phyloP scores from a whole-genome alignment of 1,284 basidiomycete species.

The Chiua sp. region DNA sequence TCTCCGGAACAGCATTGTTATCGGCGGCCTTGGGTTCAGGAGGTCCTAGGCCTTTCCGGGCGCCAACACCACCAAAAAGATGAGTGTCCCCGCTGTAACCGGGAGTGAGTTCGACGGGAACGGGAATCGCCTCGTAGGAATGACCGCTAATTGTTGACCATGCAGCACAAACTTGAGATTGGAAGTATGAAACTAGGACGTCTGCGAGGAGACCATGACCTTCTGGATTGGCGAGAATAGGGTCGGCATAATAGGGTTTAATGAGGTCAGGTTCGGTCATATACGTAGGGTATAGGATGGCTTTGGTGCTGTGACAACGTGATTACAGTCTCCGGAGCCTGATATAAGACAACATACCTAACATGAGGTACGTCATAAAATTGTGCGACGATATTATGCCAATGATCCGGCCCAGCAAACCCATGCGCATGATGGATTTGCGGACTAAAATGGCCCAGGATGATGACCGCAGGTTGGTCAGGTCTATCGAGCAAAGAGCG shows the following conservation, averaged over 20 bases:
- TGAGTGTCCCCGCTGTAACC: constrained; percentile 46
- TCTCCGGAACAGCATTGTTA: constrained; percentile 38
- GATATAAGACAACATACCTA: constrained; percentile 46
- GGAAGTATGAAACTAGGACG: constrained; percentile 85
- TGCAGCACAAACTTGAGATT: constrained; percentile 83
- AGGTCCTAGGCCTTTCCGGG: constrained; percentile 60
- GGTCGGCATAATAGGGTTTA: constrained; percentile 79
- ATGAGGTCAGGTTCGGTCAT: constrained; percentile 75
- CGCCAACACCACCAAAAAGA: constrained; percentile 76
- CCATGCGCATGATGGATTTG: constrained; percentile 81
- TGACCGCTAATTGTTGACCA: constrained; percentile 80
- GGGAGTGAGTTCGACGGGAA: constrained; percentile 48
- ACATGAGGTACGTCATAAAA: constrained; percentile 96
- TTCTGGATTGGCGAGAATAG: constrained; percentile 76
- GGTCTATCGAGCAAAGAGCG: constrained; percentile 88
- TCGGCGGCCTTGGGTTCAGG: constrained; percentile 45
- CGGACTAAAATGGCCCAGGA: constrained; percentile 91
- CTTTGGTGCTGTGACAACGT: constrained; percentile 64
- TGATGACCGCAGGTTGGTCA: constrained; percentile 87
- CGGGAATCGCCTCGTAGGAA: constrained; percentile 64
- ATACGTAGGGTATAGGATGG: constrained; percentile 82
- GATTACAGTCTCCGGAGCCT: not conserved
- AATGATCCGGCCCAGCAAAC: constrained; percentile 86
- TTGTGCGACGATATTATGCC: constrained; percentile 88
- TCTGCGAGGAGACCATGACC: constrained; percentile 90